Conservation (phyloP, 768 basidiomycete genomes). For the Coprinopsis sp. region DNA sequence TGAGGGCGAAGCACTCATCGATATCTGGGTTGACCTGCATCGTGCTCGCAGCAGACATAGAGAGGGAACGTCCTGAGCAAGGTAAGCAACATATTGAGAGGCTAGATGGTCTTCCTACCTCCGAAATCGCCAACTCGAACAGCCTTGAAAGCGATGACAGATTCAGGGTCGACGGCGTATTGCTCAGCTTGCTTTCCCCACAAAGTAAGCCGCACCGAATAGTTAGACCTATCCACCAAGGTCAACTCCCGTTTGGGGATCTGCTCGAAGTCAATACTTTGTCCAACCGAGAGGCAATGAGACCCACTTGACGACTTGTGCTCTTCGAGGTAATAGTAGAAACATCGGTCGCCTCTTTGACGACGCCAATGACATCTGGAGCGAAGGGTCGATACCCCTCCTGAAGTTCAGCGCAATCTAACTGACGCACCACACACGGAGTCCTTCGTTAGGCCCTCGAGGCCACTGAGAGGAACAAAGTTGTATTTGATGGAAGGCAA, state of each 20-base stretch:
- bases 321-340: constrained; percentile 72
- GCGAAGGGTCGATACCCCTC: constrained; percentile 10
- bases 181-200: constrained; percentile 96
- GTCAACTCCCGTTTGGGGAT: constrained; percentile 86
- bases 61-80: constrained; percentile 69
- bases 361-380: constrained; percentile 81
- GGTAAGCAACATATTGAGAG: constrained; percentile 6
- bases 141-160: constrained; percentile 90
- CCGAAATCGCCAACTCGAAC: constrained; percentile 83
- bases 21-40: constrained; percentile 90
- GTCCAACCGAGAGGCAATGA: constrained; percentile 3
- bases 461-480: constrained; percentile 61
- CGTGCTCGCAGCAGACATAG: constrained; percentile 74
- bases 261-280: constrained; percentile 31
- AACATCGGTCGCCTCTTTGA: constrained; percentile 72
- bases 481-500: constrained; percentile 82
- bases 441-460: constrained; percentile 71
- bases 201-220: constrained; percentile 77
- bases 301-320: constrained; percentile 57
- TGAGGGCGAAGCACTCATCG: constrained; percentile 77
- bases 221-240: constrained; percentile 80
- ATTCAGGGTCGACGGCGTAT: constrained; percentile 51
- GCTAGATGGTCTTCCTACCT: constrained; percentile 37
- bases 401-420: constrained; percentile 10
- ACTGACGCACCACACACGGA: constrained; percentile 64